Evolutionary conservation across 2,329 filamentous ascomycete genomes (phyloP).

Genomic region (Exutisphaerella laricina): DNA sequence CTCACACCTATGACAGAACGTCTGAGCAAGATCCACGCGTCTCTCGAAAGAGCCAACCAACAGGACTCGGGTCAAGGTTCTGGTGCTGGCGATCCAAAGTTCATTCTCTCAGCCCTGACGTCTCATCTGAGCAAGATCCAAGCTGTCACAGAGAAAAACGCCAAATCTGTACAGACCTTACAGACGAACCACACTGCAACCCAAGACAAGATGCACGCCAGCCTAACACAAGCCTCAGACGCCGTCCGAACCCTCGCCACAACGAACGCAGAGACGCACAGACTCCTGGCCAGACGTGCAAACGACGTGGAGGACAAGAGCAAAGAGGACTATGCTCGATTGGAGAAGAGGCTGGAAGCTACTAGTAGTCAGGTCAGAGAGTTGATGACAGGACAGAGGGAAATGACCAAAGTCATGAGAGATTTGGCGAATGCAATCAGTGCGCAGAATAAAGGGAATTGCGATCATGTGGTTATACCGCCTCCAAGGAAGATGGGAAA

Average conservation of each 20-base stretch:
- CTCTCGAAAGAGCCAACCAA: slow-evolving; percentile 17
- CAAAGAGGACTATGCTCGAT: slow-evolving; percentile 5
- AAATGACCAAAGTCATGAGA: slow-evolving; percentile 25
- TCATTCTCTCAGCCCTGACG: slow-evolving; percentile 26
- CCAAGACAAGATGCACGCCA: slow-evolving; percentile 11
- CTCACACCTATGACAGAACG: slow-evolving; percentile 26
- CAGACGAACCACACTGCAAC: background rate
- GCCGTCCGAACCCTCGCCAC: slow-evolving; percentile 27
- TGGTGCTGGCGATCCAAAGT: slow-evolving; percentile 23
- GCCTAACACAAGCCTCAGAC: background rate
- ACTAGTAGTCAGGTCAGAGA: slow-evolving; percentile 24
- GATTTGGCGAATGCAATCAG: slow-evolving; percentile 22
- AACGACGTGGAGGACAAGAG: slow-evolving; percentile 6
- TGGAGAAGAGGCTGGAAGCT: slow-evolving; percentile 20
- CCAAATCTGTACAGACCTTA: slow-evolving; percentile 20
- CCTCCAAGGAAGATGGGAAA: slow-evolving; percentile 30
- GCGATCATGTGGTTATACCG: slow-evolving; percentile 29
- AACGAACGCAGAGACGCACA: slow-evolving; percentile 23
- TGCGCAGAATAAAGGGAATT: slow-evolving; percentile 18
- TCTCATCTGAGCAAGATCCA: slow-evolving; percentile 29
- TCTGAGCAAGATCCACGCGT: slow-evolving; percentile 20
- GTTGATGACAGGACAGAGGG: slow-evolving; percentile 24
- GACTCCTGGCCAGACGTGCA: slow-evolving; percentile 8
- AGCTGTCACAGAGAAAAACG: slow-evolving; percentile 27
- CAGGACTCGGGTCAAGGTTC: slow-evolving; percentile 5